Evolutionary conservation across 2,329 filamentous ascomycete species (phyloP).

Genomic region (Alternaria metachromatica): DNA sequence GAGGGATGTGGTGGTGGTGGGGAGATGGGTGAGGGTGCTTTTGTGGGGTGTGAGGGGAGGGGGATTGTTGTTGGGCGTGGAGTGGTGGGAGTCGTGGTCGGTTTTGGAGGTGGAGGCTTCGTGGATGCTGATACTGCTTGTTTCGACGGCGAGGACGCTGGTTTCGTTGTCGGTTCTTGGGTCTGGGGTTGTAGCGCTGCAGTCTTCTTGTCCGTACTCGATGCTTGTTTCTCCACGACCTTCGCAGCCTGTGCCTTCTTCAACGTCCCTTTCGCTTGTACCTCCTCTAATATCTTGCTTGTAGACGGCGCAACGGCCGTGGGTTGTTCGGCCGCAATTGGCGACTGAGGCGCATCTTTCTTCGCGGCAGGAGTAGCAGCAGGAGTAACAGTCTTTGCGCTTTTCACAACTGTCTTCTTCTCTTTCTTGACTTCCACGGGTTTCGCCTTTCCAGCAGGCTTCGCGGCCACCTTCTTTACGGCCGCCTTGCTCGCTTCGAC

Average conservation of each 20-base stretch:
- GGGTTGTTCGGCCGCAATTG: constrained; percentile 9
- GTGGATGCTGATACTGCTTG: neutral
- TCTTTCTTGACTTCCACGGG: constrained; percentile 11
- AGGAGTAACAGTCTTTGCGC: constrained; percentile 5
- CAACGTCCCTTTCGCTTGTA: constrained; percentile 33
- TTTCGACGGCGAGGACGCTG: constrained; percentile 16
- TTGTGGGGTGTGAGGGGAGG: constrained; percentile 27
- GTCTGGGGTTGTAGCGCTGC: neutral
- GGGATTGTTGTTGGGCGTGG: constrained; percentile 30
- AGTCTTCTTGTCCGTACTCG: neutral
- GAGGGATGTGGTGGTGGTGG: neutral
- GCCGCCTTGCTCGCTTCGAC: constrained; percentile 24
- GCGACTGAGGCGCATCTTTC: constrained; percentile 15
- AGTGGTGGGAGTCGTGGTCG: neutral
- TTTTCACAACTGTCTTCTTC: constrained; percentile 23
- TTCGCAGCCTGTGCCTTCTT: constrained; percentile 8
- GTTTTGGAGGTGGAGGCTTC: neutral
- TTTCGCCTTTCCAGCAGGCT: constrained; percentile 24
- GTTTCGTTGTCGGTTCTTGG: neutral
- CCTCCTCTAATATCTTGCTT: constrained; percentile 43
- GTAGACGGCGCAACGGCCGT: constrained; percentile 36
- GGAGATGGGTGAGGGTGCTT: constrained; percentile 17
- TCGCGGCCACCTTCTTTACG: constrained; percentile 33
- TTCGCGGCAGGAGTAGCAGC: constrained; percentile 11
- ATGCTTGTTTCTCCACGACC: neutral